These are phyloP conservation scores for Bifiguratus adelaidae DNA, from an alignment of 192 early-diverging fungal genomes.

Conservation along the genomic window DNA sequence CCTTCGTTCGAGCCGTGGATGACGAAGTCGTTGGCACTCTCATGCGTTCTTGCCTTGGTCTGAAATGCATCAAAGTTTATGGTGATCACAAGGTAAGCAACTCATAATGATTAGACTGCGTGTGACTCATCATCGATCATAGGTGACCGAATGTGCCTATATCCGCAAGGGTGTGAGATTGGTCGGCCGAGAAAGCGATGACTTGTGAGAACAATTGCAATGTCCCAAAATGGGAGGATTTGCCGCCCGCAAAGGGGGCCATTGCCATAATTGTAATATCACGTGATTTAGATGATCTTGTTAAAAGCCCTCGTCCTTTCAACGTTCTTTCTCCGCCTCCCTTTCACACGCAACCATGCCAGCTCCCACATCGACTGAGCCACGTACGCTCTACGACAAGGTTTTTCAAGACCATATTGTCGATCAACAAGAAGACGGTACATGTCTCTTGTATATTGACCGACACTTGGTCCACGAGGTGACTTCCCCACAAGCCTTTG, in stretches of 20 bases:
- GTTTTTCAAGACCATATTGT: slow-evolving; percentile 52
- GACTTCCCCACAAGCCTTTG: slow-evolving; percentile 59
- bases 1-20: slow-evolving; percentile 67
- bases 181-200: background rate
- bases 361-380: slow-evolving; percentile 7
- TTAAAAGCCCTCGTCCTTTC: too few species aligned
- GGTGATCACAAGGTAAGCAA: slow-evolving; percentile 57
- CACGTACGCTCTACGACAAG: slow-evolving; percentile 60
- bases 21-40: slow-evolving; percentile 57
- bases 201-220: too few species aligned
- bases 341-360: too few species aligned
- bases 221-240: too few species aligned
- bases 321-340: too few species aligned
- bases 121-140: background rate
- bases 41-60: slow-evolving; percentile 26
- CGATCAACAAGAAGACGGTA: slow-evolving; percentile 41
- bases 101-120: background rate
- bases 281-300: too few species aligned
- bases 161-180: background rate
- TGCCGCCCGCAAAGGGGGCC: too few species aligned
- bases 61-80: slow-evolving; percentile 53
- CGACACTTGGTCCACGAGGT: slow-evolving; percentile 63
- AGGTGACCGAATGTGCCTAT: slow-evolving; percentile 1
- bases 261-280: too few species aligned
- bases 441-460: slow-evolving; percentile 59